phyloP scores from a whole-genome alignment of 2,329 filamentous ascomycete genomes.

The Alternaria triticimaculans region DNA sequence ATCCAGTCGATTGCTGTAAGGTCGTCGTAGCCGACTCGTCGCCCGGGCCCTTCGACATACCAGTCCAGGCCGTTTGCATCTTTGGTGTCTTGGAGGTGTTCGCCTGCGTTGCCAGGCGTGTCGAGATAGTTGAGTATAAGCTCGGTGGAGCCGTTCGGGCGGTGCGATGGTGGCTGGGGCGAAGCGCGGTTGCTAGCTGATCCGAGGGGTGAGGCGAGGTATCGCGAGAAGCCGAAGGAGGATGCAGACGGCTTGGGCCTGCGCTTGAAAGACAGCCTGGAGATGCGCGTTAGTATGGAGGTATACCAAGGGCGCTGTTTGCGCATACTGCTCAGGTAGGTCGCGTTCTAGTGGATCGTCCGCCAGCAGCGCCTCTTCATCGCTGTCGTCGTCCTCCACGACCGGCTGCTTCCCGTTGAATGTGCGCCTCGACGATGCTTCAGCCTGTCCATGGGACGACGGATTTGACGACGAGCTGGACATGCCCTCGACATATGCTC shows the following conservation, averaged over 20 bases:
- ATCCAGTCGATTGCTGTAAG: conserved; percentile 99
- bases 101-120: conserved; percentile 45
- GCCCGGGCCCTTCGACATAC: conserved; percentile 87
- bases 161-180: conserved; percentile 35
- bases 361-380: conserved; percentile 58
- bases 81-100: conserved; percentile 52
- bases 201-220: conserved; percentile 52
- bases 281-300: not conserved
- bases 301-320: not conserved
- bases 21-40: conserved; percentile 93
- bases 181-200: conserved; percentile 37
- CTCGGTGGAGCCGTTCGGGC: conserved; percentile 43
- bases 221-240: conserved; percentile 52
- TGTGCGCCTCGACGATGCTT: conserved; percentile 55
- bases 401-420: conserved; percentile 43
- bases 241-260: conserved; percentile 60
- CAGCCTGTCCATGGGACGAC: conserved; percentile 46
- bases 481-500: conserved; percentile 47
- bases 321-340: conserved; percentile 53
- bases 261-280: conserved; percentile 73
- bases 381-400: conserved; percentile 52
- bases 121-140: conserved; percentile 53
- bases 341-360: conserved; percentile 64
- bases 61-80: conserved; percentile 68
- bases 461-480: conserved; percentile 47